Base-by-base conservation (phyloP, 176 grass and related monocot species). In the Olyra latifolia region DNA sequence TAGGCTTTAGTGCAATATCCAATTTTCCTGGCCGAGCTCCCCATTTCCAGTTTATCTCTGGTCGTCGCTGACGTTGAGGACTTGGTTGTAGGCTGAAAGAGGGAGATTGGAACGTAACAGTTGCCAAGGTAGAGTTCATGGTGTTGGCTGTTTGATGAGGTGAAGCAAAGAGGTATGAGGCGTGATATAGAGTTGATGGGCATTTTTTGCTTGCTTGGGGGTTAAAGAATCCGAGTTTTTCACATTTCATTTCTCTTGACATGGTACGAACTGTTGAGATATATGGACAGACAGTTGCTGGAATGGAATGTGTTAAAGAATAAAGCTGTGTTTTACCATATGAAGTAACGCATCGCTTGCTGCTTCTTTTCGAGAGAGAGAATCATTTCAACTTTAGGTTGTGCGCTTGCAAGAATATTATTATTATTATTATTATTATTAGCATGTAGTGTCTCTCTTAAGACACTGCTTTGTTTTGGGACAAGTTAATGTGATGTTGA, bases 191-290 rank as follows among this genome's bases (percentile, higher is more conserved):
- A 39, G 50, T n/a, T 75, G 23, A 1, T 82, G 32, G 14, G 8
- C 62, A 60, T 16, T 54, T 82, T 46, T 80, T 83, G 72, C 89
- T 91, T 91, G 76, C n/a, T 40, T 76, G 76, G 28, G 69, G 66
- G 71, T 84, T 60, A 74, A 73, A 83, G 86, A 84, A 91, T 50
- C 30, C 3, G 23, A 72, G 22, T 44, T 44, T 10, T 44, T 10
- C 42, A 11, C 43, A 44, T 44, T 44, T 11, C 43, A 44, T 44
- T 44, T 11, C 43, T 46, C 22, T 9, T 25, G 20, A 25, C 41
- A 69, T 69, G 20, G 12, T 13, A 62, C 10, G 32, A 35, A 4
- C 32, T 35, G 32, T 35, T 35, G 32, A 27, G 59, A 69, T n/a
- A 0, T 7, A 32, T n/a, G 5, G 43, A 44, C 43, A 44, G 43